phyloP scores from a whole-genome alignment of 345 rosid species.

The Hypericum androsaemum region DNA sequence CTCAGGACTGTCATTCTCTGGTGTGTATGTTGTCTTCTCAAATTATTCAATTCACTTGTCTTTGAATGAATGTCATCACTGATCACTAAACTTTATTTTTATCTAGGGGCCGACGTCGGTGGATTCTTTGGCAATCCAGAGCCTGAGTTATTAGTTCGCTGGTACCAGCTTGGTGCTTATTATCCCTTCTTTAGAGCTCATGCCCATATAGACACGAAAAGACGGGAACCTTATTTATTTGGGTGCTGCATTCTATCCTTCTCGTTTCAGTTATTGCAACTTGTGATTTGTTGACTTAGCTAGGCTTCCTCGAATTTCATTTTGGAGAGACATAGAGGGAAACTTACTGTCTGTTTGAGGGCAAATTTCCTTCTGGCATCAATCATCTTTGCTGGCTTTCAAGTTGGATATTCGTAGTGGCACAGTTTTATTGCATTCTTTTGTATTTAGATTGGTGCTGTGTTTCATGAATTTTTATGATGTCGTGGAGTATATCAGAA shows the following conservation, averaged over 20 bases:
- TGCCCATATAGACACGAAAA: conserved; percentile 94
- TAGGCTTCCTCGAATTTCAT: not conserved
- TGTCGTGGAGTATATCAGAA: too few species aligned
- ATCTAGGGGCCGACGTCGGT: conserved; percentile 91
- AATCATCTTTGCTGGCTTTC: too few species aligned
- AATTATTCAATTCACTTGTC: not conserved
- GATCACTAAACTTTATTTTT: conserved; percentile 6
- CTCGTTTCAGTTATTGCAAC: not conserved
- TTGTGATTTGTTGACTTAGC: not conserved
- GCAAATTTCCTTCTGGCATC: too few species aligned
- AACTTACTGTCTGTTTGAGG: too few species aligned
- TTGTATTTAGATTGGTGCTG: too few species aligned
- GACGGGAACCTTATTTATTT: conserved; percentile 97
- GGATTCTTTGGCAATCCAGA: conserved; percentile 98
- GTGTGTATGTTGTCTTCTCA: conserved; percentile 26
- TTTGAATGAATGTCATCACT: conserved; percentile 1
- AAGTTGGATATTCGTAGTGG: too few species aligned
- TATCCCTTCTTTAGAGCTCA: conserved; percentile 98
- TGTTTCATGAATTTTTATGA: too few species aligned
- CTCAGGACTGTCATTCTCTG: conserved; percentile 78
- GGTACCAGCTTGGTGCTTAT: conserved; percentile 99
- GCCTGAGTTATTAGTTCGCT: conserved; percentile 79
- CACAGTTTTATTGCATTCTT: too few species aligned
- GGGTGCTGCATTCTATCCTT: conserved; percentile 42
- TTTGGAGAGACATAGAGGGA: too few species aligned